Evolutionary conservation across 768 basidiomycete genomes (phyloP), one percentile per base, ranked within the genome.

Genomic region (Boletus reticuloceps): DNA sequence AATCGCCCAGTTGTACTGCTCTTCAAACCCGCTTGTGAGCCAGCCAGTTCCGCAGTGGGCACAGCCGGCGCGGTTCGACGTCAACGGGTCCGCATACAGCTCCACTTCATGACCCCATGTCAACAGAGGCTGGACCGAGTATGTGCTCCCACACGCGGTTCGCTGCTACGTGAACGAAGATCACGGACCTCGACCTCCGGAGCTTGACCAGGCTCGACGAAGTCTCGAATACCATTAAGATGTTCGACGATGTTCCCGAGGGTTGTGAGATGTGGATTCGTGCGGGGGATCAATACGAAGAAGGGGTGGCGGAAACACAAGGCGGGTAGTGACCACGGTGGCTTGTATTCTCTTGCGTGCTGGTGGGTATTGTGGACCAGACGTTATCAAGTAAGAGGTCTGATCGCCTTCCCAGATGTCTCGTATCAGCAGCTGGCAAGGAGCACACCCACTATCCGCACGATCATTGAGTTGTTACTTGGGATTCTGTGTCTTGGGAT

Each of bases 401-500:
- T 63, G 20, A 64, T 56, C 13, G 50, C 31, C 8, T 50, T 48
- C 27, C 54, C 19, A n/a, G 85, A 86, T 55, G 73, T 79, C 36
- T 60, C 64, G 37, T 64, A 70, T 62, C 58, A 62, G 68, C 52
- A 53, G 14, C 47, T 65, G 5, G 48, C 59, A 65, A 39, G 61
- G 65, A 22, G 75, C 31, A 64, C 71, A 0, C 70, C 76, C 0
- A 74, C 88, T 64, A 53, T 74, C 29, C 82, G 85, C 39, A 76
- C 75, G 5, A 56, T 83, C 31, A 51, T 82, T 47, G 85, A 89
- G 65, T 67, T 89, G 63, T 32, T 89, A 40, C 69, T 86, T 53
- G 82, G 84, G 0, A 74, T 80, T 58, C 58, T 93, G 22, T 89
- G 88, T 64, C 78, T 93, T 11, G 91, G 91, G 3, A 84, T 93